phyloP scores from a whole-genome alignment of 768 basidiomycete species.

The Rhodocollybia butyracea region DNA sequence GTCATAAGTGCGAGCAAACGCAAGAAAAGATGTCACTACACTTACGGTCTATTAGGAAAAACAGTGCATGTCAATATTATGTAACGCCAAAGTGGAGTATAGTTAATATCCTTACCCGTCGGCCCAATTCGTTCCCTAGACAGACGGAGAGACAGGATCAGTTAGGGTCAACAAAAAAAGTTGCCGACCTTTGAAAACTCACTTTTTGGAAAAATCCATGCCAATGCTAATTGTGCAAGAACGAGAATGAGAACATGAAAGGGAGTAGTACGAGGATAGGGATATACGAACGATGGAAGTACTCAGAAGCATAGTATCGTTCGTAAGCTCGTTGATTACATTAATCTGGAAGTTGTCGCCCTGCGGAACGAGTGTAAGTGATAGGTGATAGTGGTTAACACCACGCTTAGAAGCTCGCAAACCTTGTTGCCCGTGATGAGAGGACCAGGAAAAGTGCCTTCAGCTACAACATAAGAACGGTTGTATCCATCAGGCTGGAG shows the following conservation, averaged over 20 bases:
- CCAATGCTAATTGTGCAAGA: conserved; percentile 13
- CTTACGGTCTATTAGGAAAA: neutral
- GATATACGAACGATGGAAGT: conserved; percentile 34
- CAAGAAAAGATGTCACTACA: neutral
- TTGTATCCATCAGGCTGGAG: conserved; percentile 30
- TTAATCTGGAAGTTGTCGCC: conserved; percentile 33
- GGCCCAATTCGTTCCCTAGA: conserved; percentile 14
- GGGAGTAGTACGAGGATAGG: neutral
- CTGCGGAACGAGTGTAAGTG: conserved; percentile 15
- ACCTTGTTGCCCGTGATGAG: conserved; percentile 24
- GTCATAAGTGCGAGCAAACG: too few relatives aligned
- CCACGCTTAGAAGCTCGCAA: neutral
- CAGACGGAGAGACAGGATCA: too few relatives aligned
- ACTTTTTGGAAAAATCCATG: conserved; percentile 21
- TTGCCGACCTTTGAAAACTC: too few relatives aligned
- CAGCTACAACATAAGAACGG: conserved; percentile 23
- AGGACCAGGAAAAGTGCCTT: conserved; percentile 37
- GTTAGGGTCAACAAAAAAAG: too few relatives aligned
- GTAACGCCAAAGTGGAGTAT: too few relatives aligned
- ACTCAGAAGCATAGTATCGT: conserved; percentile 31
- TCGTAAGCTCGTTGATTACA: conserved; percentile 32
- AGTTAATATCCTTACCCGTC: conserved; percentile 5
- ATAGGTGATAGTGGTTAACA: neutral
- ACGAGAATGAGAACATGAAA: neutral
- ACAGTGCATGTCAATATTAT: neutral